These are phyloP conservation scores for Allodekkera sacchari DNA, from an alignment of 805 yeast species.

Conservation along the genomic window DNA sequence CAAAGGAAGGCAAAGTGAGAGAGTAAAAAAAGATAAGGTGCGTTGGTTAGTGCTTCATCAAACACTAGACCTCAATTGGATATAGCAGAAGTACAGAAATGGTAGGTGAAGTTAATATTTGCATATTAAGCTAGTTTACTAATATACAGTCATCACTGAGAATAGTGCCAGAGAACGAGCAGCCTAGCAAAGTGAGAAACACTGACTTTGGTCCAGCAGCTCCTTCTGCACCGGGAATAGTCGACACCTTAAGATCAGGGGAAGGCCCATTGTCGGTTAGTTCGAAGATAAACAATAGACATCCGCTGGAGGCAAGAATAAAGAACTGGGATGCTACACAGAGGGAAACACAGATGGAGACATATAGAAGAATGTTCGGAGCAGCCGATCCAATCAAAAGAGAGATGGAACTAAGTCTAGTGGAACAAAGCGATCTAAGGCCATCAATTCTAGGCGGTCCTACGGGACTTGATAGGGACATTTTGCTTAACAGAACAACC, in stretches of 20 bases:
- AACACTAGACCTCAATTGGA: too few species aligned
- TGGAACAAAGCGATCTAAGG: conserved; percentile 58
- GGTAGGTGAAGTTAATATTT: conserved; percentile 1
- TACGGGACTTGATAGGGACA: conserved; percentile 46
- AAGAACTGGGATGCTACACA: conserved; percentile 76
- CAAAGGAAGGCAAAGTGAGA: too few species aligned
- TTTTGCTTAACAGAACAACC: conserved; percentile 69
- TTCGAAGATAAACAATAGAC: conserved; percentile 64
- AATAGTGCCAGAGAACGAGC: conserved; percentile 45
- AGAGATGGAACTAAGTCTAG: conserved; percentile 77
- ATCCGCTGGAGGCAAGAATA: conserved; percentile 77
- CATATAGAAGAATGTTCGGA: conserved; percentile 78
- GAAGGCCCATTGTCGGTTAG: conserved; percentile 56
- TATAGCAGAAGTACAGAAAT: conserved; percentile 2
- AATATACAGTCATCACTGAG: conserved; percentile 28
- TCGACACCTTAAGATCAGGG: conserved; percentile 57
- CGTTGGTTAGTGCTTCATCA: too few species aligned
- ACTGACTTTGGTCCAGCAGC: conserved; percentile 47
- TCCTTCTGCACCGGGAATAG: conserved; percentile 60
- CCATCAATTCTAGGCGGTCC: conserved; percentile 58
- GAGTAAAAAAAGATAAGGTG: too few species aligned
- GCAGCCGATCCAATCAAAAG: conserved; percentile 90
- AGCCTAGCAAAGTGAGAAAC: conserved; percentile 40
- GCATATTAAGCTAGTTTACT: neutral
- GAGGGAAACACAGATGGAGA: conserved; percentile 60